phyloP scores from a whole-genome alignment of 768 basidiomycete species.

The Dendrothele bispora region DNA sequence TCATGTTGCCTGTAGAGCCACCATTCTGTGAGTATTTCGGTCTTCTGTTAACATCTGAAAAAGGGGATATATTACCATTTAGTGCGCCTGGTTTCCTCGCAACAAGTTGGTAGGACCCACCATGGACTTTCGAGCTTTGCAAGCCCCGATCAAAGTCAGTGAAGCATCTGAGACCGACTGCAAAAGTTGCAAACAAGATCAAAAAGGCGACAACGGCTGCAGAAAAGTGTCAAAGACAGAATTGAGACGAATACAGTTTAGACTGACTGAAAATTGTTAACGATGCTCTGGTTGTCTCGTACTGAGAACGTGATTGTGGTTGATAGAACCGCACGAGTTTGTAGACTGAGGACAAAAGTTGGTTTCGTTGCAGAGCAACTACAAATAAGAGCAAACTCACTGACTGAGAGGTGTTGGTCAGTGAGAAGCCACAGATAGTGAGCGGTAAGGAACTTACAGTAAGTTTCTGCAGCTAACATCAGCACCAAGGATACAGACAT shows the following conservation, averaged over 20 bases:
- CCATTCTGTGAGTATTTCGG: constrained; percentile 41
- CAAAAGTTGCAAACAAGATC: constrained; percentile 71
- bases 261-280: constrained; percentile 78
- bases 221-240: constrained; percentile 2
- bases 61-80: constrained; percentile 32
- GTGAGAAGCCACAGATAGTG: constrained; percentile 1
- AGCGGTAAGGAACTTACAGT: constrained; percentile 57
- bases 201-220: constrained; percentile 77
- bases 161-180: constrained; percentile 77
- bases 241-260: not conserved
- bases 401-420: constrained; percentile 27
- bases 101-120: constrained; percentile 48
- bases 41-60: constrained; percentile 47
- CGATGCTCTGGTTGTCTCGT: constrained; percentile 74
- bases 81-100: constrained; percentile 27
- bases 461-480: constrained; percentile 76
- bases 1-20: constrained; percentile 44
- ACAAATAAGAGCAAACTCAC: constrained; percentile 26
- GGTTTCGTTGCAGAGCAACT: not conserved
- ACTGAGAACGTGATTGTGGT: constrained; percentile 52
- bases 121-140: constrained; percentile 66
- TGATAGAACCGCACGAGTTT: constrained; percentile 85
- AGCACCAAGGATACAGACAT: constrained; percentile 71
- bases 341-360: constrained; percentile 51
- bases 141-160: constrained; percentile 83